Evolutionary conservation across 257 asterid species (phyloP), one percentile per base, ranked within the genome.

Genomic region (Gentiana dahurica): DNA sequence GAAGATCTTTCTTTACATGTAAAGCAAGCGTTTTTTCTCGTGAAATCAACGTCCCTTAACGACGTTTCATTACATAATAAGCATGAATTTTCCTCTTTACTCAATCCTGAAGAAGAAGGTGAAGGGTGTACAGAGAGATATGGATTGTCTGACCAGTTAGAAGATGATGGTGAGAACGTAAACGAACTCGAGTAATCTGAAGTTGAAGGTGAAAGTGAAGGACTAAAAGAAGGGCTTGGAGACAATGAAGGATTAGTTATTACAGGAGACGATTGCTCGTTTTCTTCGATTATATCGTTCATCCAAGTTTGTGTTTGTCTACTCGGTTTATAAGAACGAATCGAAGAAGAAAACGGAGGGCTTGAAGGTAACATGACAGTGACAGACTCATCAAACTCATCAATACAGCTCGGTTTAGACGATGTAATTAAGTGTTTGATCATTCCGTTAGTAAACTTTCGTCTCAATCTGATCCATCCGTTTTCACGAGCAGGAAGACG

Each of bases 151-250:
- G 96, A 87, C 89, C 84, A 85, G 74, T 85, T 79, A 68, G 98
- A 87, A 24, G 96, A 87, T 6, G 96, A 79, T 53, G 95, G 98
- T 1, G 95, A 87, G 73, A 82, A 79, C 59, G 86, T 79, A 75
- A 85, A 87, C 11, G 93, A 84, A 63, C 95, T 77, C 24, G 94
- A 78, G 68, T 73, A 76, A 65, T 84, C 96, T 55, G 96, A 82
- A 37, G 81, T 74, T 51, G 95, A 79, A 57, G 98, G 95, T n/a
- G 96, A 91, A 24, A 24, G 24, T 24, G 24, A 24, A 24, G 24
- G 24, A 67, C 81, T 61, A 71, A 71, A 73, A 10, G 94, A 75
- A n/a, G 83, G 84, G n/a, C 84, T 74, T 15, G 77, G 68, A 9
- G 79, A 69, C 10, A 70, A 64, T 38, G 79, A 63, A 49, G 79